Evolutionary conservation across 345 rosid species (phyloP).

Genomic region (Ceriops tagal): DNA sequence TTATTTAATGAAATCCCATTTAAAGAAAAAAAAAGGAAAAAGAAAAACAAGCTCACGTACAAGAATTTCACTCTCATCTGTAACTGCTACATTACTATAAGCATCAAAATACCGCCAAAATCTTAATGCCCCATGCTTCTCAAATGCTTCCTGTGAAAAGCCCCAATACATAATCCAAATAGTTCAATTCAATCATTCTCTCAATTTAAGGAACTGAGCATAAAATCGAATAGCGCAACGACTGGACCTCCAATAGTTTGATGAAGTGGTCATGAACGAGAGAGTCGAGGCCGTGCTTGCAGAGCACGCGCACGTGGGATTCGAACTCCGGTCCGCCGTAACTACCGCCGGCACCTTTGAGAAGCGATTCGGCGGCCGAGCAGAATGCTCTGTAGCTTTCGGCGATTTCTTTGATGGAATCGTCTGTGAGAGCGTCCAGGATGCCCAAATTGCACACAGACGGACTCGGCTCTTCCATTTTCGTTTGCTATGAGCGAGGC

Average conservation of each 20-base stretch:
- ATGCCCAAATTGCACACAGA: conserved; percentile 41
- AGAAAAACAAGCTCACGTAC: conserved; percentile 31
- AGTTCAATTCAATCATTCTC: not conserved
- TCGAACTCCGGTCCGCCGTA: conserved; percentile 42
- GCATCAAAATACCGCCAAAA: conserved; percentile 77
- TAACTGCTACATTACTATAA: conserved; percentile 28
- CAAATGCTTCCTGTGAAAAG: conserved; percentile 57
- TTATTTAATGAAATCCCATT: not conserved
- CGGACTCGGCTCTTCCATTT: conserved; percentile 44
- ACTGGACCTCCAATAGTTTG: conserved; percentile 55
- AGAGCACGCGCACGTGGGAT: conserved; percentile 52
- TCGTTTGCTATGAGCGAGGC: not conserved
- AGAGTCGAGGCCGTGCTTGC: conserved; percentile 65
- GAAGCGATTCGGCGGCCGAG: conserved; percentile 51
- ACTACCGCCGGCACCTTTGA: conserved; percentile 40
- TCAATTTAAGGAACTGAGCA: not conserved
- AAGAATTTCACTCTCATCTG: conserved; percentile 27
- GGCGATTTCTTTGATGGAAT: conserved; percentile 51
- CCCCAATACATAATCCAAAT: not conserved
- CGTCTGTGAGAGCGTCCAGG: conserved; percentile 46
- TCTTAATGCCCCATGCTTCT: conserved; percentile 46
- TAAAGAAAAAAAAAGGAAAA: not conserved
- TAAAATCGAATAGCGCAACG: not conserved
- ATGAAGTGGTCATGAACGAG: conserved; percentile 75
- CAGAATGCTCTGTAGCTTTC: conserved; percentile 59